Base-by-base conservation (phyloP, 768 basidiomycete genomes). In the Hydnomerulius pinastri region DNA sequence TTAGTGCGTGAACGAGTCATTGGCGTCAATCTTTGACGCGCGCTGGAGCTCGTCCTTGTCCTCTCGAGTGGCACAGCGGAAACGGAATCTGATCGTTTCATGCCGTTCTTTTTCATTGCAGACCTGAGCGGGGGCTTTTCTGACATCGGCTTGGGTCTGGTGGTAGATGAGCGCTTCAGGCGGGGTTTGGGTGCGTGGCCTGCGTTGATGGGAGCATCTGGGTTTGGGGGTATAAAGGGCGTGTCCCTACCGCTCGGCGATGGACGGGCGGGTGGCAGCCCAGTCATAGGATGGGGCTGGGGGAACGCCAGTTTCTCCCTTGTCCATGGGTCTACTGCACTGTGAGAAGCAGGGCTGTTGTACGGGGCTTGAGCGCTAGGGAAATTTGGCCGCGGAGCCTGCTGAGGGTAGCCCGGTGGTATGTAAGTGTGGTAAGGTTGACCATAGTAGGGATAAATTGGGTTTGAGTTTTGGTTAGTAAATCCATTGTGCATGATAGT, bases 71-170 rank as follows among this genome's bases (percentile, higher is more conserved):
- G 65, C 18, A 50, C 44, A 43, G 57, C 50, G 10, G 59, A 51
- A 29, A 66, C 56, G 24, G 67, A 59, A 13, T 57, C 56, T 23
- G 62, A 46, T 17, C 56, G 68, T 51, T 50, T 66, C 46, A 52
- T 52, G 17, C 64, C 63, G 17, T 71, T 59, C 61, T 77, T 82
- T 64, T 81, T 86, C 63, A 86, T 65, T 0, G 82, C 83, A 28
- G 86, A 78, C 67, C 76, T 86, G 33, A 82, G 70, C 11, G 68
- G 76, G 2, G 68, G 71, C 41, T 62, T 66, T 30, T 69, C 68
- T 1, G 61, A 57, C 18, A 57, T 2, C 7, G 60, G 53, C 29
- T 48, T 54, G 17, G 68, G 50, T 10, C 56, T 66, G 29, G 61
- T 53, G 5, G 68, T 61, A 17, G 63, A 64, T 53, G 70, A 66